Conservation (phyloP, 495 filamentous ascomycete genomes). For the Trichoderma parareesei region DNA sequence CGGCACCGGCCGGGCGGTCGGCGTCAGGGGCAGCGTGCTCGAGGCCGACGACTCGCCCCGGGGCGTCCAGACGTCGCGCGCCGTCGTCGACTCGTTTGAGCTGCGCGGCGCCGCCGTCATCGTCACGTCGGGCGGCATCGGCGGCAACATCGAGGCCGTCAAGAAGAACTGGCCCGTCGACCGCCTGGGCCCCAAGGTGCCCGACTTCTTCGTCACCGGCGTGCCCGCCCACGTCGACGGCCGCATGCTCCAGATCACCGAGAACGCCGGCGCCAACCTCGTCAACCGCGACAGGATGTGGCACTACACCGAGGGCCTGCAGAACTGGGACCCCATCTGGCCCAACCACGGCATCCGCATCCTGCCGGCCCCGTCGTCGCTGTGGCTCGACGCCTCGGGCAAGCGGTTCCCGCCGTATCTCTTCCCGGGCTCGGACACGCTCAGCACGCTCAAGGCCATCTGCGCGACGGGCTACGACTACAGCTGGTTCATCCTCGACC, state of each 20-base stretch:
- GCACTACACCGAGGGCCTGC: slow-evolving; percentile 47
- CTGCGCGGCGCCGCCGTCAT: slow-evolving; percentile 35
- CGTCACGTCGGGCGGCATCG: slow-evolving; percentile 41
- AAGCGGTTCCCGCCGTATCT: slow-evolving; percentile 41
- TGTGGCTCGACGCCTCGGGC: slow-evolving; percentile 46
- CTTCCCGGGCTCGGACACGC: slow-evolving; percentile 41
- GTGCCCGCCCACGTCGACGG: slow-evolving; percentile 47
- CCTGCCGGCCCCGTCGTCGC: slow-evolving; percentile 40
- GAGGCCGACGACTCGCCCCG: slow-evolving; percentile 31
- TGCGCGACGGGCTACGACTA: slow-evolving; percentile 46
- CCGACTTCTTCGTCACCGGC: slow-evolving; percentile 40
- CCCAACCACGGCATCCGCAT: slow-evolving; percentile 44
- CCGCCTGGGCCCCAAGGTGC: slow-evolving; percentile 36
- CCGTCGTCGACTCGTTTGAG: slow-evolving; percentile 35
- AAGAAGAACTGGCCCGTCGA: slow-evolving; percentile 40
- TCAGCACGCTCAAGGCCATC: slow-evolving; percentile 44
- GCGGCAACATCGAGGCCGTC: slow-evolving; percentile 43
- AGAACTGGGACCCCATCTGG: slow-evolving; percentile 47
- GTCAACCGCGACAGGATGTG: slow-evolving; percentile 47
- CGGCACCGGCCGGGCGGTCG: slow-evolving; percentile 35
- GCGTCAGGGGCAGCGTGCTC: slow-evolving; percentile 38
- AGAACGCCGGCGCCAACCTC: slow-evolving; percentile 34
- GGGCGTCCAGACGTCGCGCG: slow-evolving; percentile 36
- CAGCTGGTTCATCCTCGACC: slow-evolving; percentile 46
- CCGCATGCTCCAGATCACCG: slow-evolving; percentile 42